Conservation (phyloP, 371 early-diverging fungal genomes). For the Mucor sp. region DNA sequence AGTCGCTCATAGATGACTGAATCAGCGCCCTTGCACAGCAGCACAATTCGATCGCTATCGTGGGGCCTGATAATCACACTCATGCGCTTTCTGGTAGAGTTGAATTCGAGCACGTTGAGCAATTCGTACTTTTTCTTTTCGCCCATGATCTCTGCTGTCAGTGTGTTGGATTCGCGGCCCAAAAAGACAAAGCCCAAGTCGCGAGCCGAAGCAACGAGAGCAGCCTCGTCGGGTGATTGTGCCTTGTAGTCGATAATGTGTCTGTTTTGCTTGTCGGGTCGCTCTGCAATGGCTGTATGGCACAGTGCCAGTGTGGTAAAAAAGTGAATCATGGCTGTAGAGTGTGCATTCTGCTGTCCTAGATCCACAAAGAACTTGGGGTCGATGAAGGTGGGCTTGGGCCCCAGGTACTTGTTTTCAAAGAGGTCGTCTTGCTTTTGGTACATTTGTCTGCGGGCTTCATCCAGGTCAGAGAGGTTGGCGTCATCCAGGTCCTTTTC, state of each 20-base stretch:
- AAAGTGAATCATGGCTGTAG: conserved; percentile 56
- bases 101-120: conserved; percentile 69
- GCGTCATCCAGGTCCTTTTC: conserved; percentile 3
- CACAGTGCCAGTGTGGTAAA: conserved; percentile 87
- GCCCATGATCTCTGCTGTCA: conserved; percentile 39
- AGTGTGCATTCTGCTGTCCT: conserved; percentile 21
- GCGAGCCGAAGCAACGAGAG: conserved; percentile 86
- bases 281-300: conserved; percentile 85
- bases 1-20: conserved; percentile 61
- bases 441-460: conserved; percentile 40
- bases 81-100: conserved; percentile 74
- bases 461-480: conserved; percentile 12
- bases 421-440: conserved; percentile 36
- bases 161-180: conserved; percentile 61
- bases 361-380: conserved; percentile 45
- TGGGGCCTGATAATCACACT: conserved; percentile 59
- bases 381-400: conserved; percentile 50
- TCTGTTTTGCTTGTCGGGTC: conserved; percentile 46
- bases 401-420: conserved; percentile 35
- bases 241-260: conserved; percentile 77
- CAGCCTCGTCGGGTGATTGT: conserved; percentile 94
- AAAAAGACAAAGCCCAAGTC: conserved; percentile 81
- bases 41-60: conserved; percentile 58
- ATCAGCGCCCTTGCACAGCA: conserved; percentile 87
- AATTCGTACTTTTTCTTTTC: conserved; percentile 45